phyloP scores from a whole-genome alignment of 2,329 filamentous ascomycete species.

The Tolypocladium ovalisporum region DNA sequence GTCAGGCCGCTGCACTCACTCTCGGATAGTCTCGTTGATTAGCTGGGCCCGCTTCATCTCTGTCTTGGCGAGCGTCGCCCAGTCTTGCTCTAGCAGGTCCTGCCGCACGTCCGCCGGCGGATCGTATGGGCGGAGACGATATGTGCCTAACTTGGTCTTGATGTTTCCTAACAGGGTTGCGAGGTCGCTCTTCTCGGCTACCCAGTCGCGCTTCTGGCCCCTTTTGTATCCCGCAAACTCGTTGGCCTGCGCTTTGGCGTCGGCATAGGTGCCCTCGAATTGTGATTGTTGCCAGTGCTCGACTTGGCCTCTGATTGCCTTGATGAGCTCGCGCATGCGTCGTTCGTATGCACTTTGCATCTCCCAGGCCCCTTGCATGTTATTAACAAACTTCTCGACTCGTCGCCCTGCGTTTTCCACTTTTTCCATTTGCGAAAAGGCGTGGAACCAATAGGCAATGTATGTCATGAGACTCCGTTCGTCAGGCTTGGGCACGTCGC shows the following conservation, averaged over 20 bases:
- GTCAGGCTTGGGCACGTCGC: constrained; percentile 90
- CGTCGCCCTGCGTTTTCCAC: constrained; percentile 94
- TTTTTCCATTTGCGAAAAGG: constrained; percentile 97
- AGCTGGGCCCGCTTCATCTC: constrained; percentile 84
- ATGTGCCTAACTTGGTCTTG: constrained; percentile 96
- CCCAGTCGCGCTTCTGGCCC: constrained; percentile 86
- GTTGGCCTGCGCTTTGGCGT: constrained; percentile 77
- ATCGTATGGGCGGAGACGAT: constrained; percentile 81
- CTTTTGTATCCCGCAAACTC: constrained; percentile 85
- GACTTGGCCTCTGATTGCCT: constrained; percentile 62
- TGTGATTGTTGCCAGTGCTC: constrained; percentile 66
- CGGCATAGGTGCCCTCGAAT: constrained; percentile 84
- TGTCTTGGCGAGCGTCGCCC: constrained; percentile 66
- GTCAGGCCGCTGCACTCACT: constrained; percentile 39
- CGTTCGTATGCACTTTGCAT: constrained; percentile 97
- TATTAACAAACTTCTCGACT: constrained; percentile 97
- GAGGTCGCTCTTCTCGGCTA: constrained; percentile 93
- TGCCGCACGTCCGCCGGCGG: constrained; percentile 75
- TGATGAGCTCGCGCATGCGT: constrained; percentile 74
- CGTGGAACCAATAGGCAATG: constrained; percentile 99
- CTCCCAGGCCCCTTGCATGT: constrained; percentile 98
- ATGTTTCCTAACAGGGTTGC: constrained; percentile 92
- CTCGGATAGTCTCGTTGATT: constrained; percentile 96
- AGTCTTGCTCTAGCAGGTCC: constrained; percentile 73
- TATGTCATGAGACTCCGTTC: constrained; percentile 98